Evolutionary conservation across 2,329 filamentous ascomycete genomes (phyloP), one percentile per base, ranked within the genome.

Genomic region (Thyridium curvatum): DNA sequence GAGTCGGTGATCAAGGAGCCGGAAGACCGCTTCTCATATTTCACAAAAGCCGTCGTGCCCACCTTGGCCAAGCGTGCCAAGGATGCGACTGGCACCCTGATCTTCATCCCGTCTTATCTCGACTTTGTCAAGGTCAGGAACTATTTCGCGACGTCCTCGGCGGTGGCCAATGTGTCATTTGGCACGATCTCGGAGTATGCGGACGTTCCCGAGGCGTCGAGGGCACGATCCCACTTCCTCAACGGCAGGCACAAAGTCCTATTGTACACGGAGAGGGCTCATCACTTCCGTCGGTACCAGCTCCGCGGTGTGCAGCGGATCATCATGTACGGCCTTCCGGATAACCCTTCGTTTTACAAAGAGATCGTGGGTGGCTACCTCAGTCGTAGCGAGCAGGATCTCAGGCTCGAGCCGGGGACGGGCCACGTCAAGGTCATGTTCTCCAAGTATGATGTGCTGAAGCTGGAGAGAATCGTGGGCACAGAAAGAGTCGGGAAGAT

Each of bases 41-140:
- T 98, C 67, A 85, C 79, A 35, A 82, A 82, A 34, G 82, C 87
- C 18, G 72, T 96, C 39, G 65, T 97, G 12, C 88, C 93, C 0
- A 72, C 77, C 2, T 73, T 96, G 13, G 71, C 77, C 38, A 84
- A 85, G 52, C 75, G 82, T 26, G 69, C 74, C n/a, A 79, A 77
- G 43, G 77, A 80, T 41, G 68, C 72, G 1, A 29, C 50, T 14
- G 90, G 93, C 28, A 86, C 86, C 1, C 69, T 98, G 13, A 72
- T 98, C 54, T 96, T 94, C 65, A 81, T 97, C 36, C 89, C 93
- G 0, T 89, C 84, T 0, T 97, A 96, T 62, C 81, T 96, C 43
- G 93, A 98, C 65, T 97, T 97, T 59, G 84, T 96, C 32, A 84
- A 90, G 32, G 74, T 98, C 42, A 81, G 93, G 39, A 98, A 97